Evolutionary conservation across 1,284 basidiomycete species (phyloP), one percentile per base, ranked within the genome.

Genomic region (Puccinia novopanici): DNA sequence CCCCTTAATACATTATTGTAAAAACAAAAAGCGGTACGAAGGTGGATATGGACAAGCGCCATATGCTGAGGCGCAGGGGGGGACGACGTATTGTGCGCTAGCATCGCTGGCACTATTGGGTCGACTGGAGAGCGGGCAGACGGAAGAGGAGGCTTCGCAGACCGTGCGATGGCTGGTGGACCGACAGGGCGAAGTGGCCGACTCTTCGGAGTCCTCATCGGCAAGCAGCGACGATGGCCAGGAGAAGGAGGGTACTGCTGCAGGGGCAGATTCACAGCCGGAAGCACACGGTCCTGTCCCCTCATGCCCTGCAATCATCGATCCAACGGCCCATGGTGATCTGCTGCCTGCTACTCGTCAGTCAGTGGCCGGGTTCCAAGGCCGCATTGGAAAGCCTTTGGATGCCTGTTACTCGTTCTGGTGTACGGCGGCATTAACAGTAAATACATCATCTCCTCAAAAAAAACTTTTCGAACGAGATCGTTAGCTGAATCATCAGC

Each of bases 321-420:
- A 34, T 34, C 34, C 34, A 34, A 34, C 34, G 34, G 2, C 4
- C 34, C 34, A 34, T 34, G 22, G 6, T 42, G 27, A 15, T n/a
- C 24, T 57, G 37, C 42, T 8, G 22, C 9, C 37, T 87, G 87
- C 4, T 63, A 15, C 61, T 37, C 34, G 22, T 17, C 30, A 15
- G 3, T 24, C 52, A 27, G 71, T 73, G 40, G 84, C 55, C 0
- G 94, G 94, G 0, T 95, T 95, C 84, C 88, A 91, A 83, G 94
- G 94, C 0, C 89, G 94, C 17, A 93, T 93, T 2, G 91, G 90
- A 81, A 98, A 98, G 86, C 88, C 89, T 5, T 90, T 91, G 15
- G 94, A 98, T 84, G 92, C 94, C 0, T 98, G 94, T 85, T 98
- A 98, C 86, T 93, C 92, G 83, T 97, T 96, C 86, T 98, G 94